Evolutionary conservation across 1,139 yeast species (phyloP).

Genomic region (Blastobotrys petasosporus): DNA sequence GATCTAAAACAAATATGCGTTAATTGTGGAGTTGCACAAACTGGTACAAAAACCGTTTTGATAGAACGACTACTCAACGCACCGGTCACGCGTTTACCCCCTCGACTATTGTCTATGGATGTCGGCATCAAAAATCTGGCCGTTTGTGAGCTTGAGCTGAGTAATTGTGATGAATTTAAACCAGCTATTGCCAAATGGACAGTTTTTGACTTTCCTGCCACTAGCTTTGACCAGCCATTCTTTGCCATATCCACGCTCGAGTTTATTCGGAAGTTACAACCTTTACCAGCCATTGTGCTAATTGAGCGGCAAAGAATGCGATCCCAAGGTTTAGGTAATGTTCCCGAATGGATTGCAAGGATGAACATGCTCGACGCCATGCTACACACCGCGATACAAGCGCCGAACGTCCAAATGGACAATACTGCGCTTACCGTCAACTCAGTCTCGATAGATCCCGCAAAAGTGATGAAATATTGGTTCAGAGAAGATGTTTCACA

Average conservation of each 20-base stretch:
- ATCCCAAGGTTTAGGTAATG: constrained; percentile 40
- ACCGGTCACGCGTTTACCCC: background rate
- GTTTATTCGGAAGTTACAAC: constrained; percentile 15
- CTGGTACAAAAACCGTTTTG: constrained; percentile 23
- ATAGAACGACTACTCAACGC: constrained; percentile 13
- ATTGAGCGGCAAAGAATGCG: constrained; percentile 54
- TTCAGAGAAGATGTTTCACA: constrained; percentile 21
- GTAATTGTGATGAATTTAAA: background rate
- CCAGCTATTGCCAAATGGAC: constrained; percentile 41
- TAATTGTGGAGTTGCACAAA: constrained; percentile 23
- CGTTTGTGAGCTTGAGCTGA: constrained; percentile 28
- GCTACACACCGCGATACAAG: constrained; percentile 36
- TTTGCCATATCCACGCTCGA: constrained; percentile 24
- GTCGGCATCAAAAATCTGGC: constrained; percentile 43
- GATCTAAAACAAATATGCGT: constrained; percentile 14
- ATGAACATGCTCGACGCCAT: constrained; percentile 51
- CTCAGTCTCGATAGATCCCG: constrained; percentile 25
- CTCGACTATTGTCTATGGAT: constrained; percentile 35
- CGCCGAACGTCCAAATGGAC: constrained; percentile 15
- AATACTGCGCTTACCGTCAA: constrained; percentile 13
- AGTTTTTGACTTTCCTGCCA: constrained; percentile 37
- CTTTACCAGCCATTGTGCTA: constrained; percentile 39
- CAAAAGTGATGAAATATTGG: constrained; percentile 29
- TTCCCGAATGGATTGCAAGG: constrained; percentile 47
- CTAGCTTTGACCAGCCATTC: constrained; percentile 24